Evolutionary conservation across 108 stramenopile genomes (phyloP), one percentile per base, ranked within the genome.

Genomic region (Skeletonema grethae): DNA sequence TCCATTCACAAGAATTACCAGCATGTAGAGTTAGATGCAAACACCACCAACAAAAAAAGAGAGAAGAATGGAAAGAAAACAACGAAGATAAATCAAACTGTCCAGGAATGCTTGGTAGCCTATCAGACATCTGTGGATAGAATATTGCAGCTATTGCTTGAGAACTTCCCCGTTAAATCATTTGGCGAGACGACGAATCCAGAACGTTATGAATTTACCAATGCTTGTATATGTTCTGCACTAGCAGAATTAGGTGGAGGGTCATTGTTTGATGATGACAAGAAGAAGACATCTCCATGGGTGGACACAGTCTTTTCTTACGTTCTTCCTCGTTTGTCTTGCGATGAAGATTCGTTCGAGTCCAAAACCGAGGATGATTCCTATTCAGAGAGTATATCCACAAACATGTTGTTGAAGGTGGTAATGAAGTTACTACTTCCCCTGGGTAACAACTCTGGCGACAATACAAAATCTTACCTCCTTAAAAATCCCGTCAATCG

Each of bases 201-300:
- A n/a, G 57, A 72, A 15, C 58, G 66, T 28, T 77, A 82, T 56
- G 72, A 76, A 16, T 24, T 77, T 48, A 72, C 43, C 34, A 82
- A 82, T 64, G 81, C 76, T 41, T 61, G 61, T 15, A 65, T 82
- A 16, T 82, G 81, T 29, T 82, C 72, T 25, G 65, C 72, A 36
- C 28, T 82, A 13, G 81, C 76, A 68, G 81, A 82, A 45, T 45
- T 82, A 32, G 76, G 81, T 11, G 66, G 77, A 32, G 65, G 61
- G 5, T 11, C 13, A 32, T 7, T 71, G 24, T 53, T 34, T 18
- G 76, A 18, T 25, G 75, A 57, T 34, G 22, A n/a, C 2, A 61
- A 22, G 12, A 30, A 35, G 50, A 38, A 63, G 11, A 29, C 72
- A 6, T 63, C 76, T 16, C 30, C 35, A 48, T 82, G 81, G 81